Evolutionary conservation across 129 eudicot genomes (phyloP).

Genomic region (Tagetes erecta): DNA sequence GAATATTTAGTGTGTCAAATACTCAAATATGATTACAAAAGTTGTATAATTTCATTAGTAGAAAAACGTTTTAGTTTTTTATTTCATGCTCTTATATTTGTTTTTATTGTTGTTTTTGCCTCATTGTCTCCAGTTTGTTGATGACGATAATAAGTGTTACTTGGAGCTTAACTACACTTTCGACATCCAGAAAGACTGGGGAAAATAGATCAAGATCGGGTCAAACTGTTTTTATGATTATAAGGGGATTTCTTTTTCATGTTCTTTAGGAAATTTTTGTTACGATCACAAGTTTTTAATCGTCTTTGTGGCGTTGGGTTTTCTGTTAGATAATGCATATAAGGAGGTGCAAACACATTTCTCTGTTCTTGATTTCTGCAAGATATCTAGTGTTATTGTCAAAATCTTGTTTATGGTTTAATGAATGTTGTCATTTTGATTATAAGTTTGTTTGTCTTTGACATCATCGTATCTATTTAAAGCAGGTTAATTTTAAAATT

Average conservation of each 20-base stretch:
- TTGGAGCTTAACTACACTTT: conserved; percentile 64
- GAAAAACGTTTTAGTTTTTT: background rate
- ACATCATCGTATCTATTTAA: background rate
- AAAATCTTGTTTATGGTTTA: conserved; percentile 22
- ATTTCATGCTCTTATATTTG: conserved; percentile 4
- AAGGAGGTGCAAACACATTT: conserved; percentile 17
- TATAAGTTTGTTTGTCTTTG: background rate
- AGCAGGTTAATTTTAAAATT: too few species aligned
- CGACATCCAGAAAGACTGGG: conserved; percentile 69
- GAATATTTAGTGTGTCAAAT: background rate
- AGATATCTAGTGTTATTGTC: conserved; percentile 21
- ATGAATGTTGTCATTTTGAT: conserved; percentile 6
- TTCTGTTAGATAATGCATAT: conserved; percentile 30
- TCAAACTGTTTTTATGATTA: conserved; percentile 13
- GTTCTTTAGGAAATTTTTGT: conserved; percentile 27
- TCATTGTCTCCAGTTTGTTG: conserved; percentile 42
- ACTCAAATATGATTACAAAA: conserved; percentile 1
- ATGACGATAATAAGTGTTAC: conserved; percentile 56
- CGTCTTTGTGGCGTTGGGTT: conserved; percentile 17
- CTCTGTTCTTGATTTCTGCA: conserved; percentile 20
- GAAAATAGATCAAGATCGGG: conserved; percentile 15
- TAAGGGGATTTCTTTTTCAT: background rate
- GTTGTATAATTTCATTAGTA: background rate
- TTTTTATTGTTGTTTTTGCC: background rate
- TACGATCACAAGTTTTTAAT: conserved; percentile 16